A percentile compares a stretch with the other conserved stretches of the same genome.
Evolutionary conservation across 148 eudicot genomes (phyloP).

Genomic region (Rhododendron henanense): DNA sequence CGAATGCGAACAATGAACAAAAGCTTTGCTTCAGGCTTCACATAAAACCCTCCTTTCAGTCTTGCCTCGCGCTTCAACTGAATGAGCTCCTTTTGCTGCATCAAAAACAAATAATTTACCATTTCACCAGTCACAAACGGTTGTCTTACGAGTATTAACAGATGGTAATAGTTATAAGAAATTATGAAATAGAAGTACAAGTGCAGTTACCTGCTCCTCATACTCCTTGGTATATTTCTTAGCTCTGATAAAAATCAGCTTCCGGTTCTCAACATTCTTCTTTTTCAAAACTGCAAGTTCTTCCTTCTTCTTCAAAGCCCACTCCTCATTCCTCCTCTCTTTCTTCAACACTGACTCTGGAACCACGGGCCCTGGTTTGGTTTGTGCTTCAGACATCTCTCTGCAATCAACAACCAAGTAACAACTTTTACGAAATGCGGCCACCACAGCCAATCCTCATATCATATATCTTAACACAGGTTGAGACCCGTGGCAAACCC

Average conservation of each 20-base stretch:
- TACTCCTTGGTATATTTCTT: conserved; percentile 67
- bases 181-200: not conserved
- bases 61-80: conserved; percentile 61
- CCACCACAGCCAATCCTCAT: not conserved
- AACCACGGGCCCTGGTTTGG: conserved; percentile 38
- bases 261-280: conserved; percentile 65
- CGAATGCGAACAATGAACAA: conserved; percentile 61
- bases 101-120: no score
- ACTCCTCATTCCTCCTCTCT: conserved; percentile 73
- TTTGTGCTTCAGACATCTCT: conserved; percentile 41
- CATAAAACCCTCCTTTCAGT: conserved; percentile 64
- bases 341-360: conserved; percentile 89
- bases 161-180: not conserved
- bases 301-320: conserved; percentile 61
- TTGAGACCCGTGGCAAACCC: not conserved
- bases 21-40: conserved; percentile 67
- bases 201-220: conserved; percentile 40
- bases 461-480: no score
- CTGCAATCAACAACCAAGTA: not conserved
- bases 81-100: conserved; percentile 51
- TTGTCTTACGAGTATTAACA: not conserved
- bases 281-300: conserved; percentile 40
- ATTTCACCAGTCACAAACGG: not conserved
- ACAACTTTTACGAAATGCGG: not conserved
- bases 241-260: conserved; percentile 59